These are phyloP conservation scores for Neurospora sp. DNA, from an alignment of 495 filamentous ascomycete genomes.

Conservation along the genomic window DNA sequence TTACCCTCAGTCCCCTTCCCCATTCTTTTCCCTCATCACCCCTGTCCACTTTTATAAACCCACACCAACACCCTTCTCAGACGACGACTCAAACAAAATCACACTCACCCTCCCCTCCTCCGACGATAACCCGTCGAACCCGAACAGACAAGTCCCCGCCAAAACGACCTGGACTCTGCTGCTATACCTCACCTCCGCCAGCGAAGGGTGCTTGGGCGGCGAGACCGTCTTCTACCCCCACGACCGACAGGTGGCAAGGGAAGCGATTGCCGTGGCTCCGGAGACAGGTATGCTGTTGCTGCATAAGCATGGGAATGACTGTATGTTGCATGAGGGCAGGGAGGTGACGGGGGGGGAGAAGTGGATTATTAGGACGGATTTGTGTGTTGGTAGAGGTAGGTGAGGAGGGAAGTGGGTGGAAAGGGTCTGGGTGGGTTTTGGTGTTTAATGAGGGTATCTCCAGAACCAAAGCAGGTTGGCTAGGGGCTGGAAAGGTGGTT, in stretches of 20 bases:
- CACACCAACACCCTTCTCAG: conserved; percentile 25
- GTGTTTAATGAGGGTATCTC: neutral
- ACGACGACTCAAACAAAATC: conserved; percentile 70
- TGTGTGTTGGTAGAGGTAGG: conserved; percentile 46
- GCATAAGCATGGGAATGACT: conserved; percentile 82
- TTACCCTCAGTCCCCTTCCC: conserved; percentile 6
- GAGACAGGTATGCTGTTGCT: conserved; percentile 77
- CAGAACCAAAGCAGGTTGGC: neutral
- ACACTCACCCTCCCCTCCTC: conserved; percentile 39
- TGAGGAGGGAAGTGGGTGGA: neutral
- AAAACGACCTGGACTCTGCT: conserved; percentile 90
- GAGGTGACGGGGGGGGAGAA: conserved; percentile 78
- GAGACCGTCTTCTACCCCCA: conserved; percentile 90
- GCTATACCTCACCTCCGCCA: conserved; percentile 67
- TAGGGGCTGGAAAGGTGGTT: neutral
- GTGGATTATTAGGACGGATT: conserved; percentile 84
- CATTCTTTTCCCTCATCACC: neutral
- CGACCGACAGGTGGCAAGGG: conserved; percentile 45
- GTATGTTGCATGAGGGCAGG: conserved; percentile 80
- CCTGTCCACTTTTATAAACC: neutral
- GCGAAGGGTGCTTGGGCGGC: conserved; percentile 63
- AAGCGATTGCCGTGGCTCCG: conserved; percentile 55
- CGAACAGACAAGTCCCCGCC: conserved; percentile 32
- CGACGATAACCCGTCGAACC: neutral
- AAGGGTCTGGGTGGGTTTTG: neutral